phyloP scores from a whole-genome alignment of 2,329 filamentous ascomycete species.

The Neocucurbitaria cava region DNA sequence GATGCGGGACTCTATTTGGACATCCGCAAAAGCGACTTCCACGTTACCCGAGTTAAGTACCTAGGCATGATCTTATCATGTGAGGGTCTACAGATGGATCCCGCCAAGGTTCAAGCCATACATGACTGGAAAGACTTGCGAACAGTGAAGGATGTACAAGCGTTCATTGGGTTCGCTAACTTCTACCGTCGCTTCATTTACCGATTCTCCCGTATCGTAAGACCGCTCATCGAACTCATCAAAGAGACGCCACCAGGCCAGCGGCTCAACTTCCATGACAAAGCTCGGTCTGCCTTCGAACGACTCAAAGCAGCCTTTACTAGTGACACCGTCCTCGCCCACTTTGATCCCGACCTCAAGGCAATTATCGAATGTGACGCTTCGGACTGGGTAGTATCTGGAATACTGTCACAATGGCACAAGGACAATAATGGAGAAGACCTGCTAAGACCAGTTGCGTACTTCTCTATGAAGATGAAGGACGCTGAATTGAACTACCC shows the following conservation, averaged over 20 bases:
- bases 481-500: conserved; percentile 40
- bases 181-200: conserved; percentile 44
- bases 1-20: not conserved
- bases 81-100: conserved; percentile 4
- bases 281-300: conserved; percentile 15
- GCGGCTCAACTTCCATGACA: too few relatives aligned
- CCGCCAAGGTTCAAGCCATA: conserved; percentile 17
- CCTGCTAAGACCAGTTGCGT: conserved; percentile 21
- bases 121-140: conserved; percentile 24
- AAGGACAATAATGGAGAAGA: conserved; percentile 5
- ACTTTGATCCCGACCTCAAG: conserved; percentile 19
- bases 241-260: not conserved
- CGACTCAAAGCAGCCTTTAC: conserved; percentile 20
- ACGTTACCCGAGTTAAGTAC: conserved; percentile 18
- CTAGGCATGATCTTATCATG: conserved; percentile 6
- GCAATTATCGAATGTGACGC: conserved; percentile 31
- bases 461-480: conserved; percentile 30
- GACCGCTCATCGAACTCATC: conserved; percentile 7
- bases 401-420: conserved; percentile 10
- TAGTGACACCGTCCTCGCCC: conserved; percentile 16
- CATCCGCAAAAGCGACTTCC: too few relatives aligned
- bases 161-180: conserved; percentile 44
- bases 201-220: conserved; percentile 7
- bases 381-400: conserved; percentile 14
- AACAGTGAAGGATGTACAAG: conserved; percentile 23